Base-by-base conservation (phyloP, 345 rosid species). In the Eutrema yunnanense region DNA sequence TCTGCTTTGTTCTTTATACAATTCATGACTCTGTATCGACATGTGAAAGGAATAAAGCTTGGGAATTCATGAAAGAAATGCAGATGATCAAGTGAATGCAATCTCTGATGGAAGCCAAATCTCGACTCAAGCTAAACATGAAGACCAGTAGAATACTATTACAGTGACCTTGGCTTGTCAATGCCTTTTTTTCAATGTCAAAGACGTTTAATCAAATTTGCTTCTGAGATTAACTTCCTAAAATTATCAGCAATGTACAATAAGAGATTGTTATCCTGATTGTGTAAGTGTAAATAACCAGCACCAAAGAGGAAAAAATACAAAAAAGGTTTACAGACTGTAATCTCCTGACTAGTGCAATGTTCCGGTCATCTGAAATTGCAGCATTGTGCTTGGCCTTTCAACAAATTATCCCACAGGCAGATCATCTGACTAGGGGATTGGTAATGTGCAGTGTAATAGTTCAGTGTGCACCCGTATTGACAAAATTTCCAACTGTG, bases 401-500 rank as follows among this genome's bases (percentile, higher is more conserved):
- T 81, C 14, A 78, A 76, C 79, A 95, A 84, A 81, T 95, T 86
- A 80, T 92, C 87, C 98, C 97, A 95, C 40, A 92, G 79, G 62
- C 96, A 92, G 10, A 88, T 72, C 99, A 95, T 95, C 82, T 95
- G 99, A 72, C 91, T 81, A 0, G 94, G 97, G 37, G 99, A 92
- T 74, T 95, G 99, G 80, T 95, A 95, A 86, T 90, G 99, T 10
- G 97, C 96, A 0, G 99, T 87, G 79, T 78, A 92, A 30, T 92
- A 95, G 80, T 87, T 86, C 71, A 87, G 78, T 85, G 93, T 84
- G 82, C 97, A 95, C 52, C 96, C 97, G 14, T 88, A 92, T 65
- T 95, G 99, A 69, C 99, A 92, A 76, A 95, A 95, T 73, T 95
- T 95, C 97, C 90, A 85, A 76, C 73, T 92, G 79, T 95, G 99